These are phyloP conservation scores for Abrus precatorius DNA, from an alignment of 306 rosid species.

Conservation along the genomic window DNA sequence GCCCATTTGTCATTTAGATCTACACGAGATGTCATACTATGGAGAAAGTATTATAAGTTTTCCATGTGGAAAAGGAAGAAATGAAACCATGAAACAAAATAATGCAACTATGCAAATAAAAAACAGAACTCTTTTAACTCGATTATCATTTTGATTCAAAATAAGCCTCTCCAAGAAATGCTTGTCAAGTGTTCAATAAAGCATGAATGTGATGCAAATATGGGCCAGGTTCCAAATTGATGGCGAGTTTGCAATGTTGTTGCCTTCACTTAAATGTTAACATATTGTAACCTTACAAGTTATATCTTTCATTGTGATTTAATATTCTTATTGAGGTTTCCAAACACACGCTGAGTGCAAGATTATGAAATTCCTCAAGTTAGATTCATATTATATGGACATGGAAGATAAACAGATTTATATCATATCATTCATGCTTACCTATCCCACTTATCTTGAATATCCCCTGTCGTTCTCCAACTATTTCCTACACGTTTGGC, in stretches of 20 bases:
- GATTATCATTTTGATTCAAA: constrained; percentile 13
- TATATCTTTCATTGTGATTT: too few relatives aligned
- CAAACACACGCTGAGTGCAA: background rate
- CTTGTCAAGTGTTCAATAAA: constrained; percentile 19
- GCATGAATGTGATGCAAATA: constrained; percentile 20
- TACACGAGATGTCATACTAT: constrained; percentile 70
- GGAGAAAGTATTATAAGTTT: constrained; percentile 21
- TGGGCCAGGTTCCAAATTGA: constrained; percentile 12
- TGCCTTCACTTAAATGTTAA: too few relatives aligned
- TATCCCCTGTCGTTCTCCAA: constrained; percentile 90
- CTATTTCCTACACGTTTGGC: constrained; percentile 72
- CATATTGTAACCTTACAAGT: too few relatives aligned
- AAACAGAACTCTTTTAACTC: background rate
- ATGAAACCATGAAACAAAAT: background rate
- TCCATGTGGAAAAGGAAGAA: constrained; percentile 25
- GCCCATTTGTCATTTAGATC: constrained; percentile 82
- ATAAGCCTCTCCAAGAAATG: background rate
- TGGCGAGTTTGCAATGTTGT: too few relatives aligned
- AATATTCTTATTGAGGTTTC: too few relatives aligned
- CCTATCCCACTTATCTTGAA: constrained; percentile 76
- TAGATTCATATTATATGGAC: constrained; percentile 11
- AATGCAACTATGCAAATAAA: background rate
- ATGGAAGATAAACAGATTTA: background rate
- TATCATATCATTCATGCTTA: constrained; percentile 33
- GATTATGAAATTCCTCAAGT: constrained; percentile 31